phyloP scores from a whole-genome alignment of 1,284 basidiomycete genomes.

The Pseudozyma pruni region DNA sequence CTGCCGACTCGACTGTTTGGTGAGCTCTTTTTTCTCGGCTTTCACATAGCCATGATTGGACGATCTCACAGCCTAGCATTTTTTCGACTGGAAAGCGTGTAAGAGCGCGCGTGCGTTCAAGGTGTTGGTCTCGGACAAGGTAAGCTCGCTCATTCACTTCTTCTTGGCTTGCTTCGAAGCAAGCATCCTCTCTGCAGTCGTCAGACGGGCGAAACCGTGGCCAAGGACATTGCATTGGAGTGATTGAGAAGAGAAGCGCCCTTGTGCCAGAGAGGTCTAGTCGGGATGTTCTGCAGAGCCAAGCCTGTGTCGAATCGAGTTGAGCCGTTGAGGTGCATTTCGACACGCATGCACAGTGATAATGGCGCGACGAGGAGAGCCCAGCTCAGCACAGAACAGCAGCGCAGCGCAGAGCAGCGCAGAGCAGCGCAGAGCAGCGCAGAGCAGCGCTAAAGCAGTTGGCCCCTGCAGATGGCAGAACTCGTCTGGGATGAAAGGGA shows the following conservation, averaged over 20 bases:
- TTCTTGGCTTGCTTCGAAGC: no score
- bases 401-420: neutral
- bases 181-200: no score
- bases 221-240: no score
- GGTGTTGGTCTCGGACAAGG: neutral
- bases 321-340: no score
- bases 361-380: neutral
- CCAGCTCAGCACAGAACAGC: neutral
- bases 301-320: no score
- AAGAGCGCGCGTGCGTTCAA: neutral
- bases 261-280: no score
- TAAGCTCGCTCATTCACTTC: no score
- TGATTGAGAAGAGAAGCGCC: no score
- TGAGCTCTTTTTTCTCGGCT: neutral
- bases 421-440: neutral
- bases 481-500: neutral
- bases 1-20: neutral
- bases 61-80: no score
- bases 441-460: neutral
- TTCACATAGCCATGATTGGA: neutral
- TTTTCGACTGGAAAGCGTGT: no score
- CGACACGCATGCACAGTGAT: neutral
- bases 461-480: neutral
- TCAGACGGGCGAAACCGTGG: no score
- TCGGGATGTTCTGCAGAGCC: no score